Evolutionary conservation across 2,329 filamentous ascomycete genomes (phyloP).

Genomic region (Anthostomella pinea): DNA sequence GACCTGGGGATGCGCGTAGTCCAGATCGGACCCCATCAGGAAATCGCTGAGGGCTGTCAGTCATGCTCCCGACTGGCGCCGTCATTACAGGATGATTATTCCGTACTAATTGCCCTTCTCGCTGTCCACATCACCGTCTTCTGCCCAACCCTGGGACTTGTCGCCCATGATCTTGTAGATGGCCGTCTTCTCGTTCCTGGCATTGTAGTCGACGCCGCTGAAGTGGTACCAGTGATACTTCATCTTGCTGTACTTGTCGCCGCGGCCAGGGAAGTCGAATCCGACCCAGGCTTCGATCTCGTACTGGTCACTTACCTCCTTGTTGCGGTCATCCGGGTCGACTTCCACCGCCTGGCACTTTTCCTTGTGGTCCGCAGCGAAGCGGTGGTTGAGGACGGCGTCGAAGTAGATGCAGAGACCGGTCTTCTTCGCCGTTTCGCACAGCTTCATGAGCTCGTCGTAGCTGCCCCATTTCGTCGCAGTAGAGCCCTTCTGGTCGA

Average conservation of each 20-base stretch:
- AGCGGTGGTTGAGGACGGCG: conserved; percentile 70
- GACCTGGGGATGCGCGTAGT: conserved; percentile 33
- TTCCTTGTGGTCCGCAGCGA: conserved; percentile 63
- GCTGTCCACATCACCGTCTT: conserved; percentile 48
- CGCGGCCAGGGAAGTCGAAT: conserved; percentile 63
- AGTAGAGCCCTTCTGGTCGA: conserved; percentile 63
- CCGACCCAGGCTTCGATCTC: conserved; percentile 68
- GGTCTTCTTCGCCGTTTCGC: conserved; percentile 46
- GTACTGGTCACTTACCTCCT: conserved; percentile 51
- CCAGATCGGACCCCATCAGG: conserved; percentile 36
- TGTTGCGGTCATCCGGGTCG: conserved; percentile 41
- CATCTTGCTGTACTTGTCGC: conserved; percentile 55
- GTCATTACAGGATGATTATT: too few species aligned
- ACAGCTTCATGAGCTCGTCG: conserved; percentile 55
- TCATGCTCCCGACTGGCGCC: too few species aligned
- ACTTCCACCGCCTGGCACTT: conserved; percentile 59
- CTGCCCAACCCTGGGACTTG: conserved; percentile 61
- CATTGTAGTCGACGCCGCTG: conserved; percentile 65
- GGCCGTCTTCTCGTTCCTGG: conserved; percentile 50
- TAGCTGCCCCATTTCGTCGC: conserved; percentile 69
- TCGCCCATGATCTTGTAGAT: conserved; percentile 58
- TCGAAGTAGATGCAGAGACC: conserved; percentile 65
- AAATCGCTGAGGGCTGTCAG: conserved; percentile 2
- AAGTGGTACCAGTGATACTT: conserved; percentile 69
- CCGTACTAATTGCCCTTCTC: conserved; percentile 50